Evolutionary conservation across 345 rosid genomes (phyloP).

Genomic region (Gynandropsis gynandra): DNA sequence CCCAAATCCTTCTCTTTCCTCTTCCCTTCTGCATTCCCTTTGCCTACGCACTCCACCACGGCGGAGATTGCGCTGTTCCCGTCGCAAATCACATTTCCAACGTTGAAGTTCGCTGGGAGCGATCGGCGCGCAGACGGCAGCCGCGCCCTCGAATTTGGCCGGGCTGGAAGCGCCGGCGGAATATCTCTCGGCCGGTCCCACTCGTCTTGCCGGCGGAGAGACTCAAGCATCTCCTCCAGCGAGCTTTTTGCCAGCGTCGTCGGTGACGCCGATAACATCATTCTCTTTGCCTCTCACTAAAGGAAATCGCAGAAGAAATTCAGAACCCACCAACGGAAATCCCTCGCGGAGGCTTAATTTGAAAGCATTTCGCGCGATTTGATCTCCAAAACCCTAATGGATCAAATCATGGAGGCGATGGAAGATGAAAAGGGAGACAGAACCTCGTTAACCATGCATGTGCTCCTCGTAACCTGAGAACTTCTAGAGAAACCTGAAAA

Average conservation of each 20-base stretch:
- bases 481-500: too few species aligned
- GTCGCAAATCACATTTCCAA: slow-evolving; percentile 16
- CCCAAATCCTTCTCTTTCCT: slow-evolving; percentile 61
- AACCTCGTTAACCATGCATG: too few species aligned
- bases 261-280: slow-evolving; percentile 85
- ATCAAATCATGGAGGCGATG: too few species aligned
- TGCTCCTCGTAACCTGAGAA: too few species aligned
- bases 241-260: slow-evolving; percentile 61
- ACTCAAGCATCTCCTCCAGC: slow-evolving; percentile 93
- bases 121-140: slow-evolving; percentile 74
- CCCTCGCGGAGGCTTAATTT: slow-evolving; percentile 8
- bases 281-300: slow-evolving; percentile 14
- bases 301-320: slow-evolving; percentile 5
- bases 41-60: slow-evolving; percentile 21
- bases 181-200: slow-evolving; percentile 60
- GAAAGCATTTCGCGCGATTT: slow-evolving; percentile 19
- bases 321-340: background rate
- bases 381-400: slow-evolving; percentile 26
- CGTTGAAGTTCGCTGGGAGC: slow-evolving; percentile 52
- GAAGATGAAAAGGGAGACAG: too few species aligned
- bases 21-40: slow-evolving; percentile 49
- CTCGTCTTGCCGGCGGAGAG: slow-evolving; percentile 64
- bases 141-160: slow-evolving; percentile 77
- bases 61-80: slow-evolving; percentile 15
- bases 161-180: slow-evolving; percentile 88